Base-by-base conservation (phyloP, 2,329 filamentous ascomycete genomes). In the Capronia epimyces region DNA sequence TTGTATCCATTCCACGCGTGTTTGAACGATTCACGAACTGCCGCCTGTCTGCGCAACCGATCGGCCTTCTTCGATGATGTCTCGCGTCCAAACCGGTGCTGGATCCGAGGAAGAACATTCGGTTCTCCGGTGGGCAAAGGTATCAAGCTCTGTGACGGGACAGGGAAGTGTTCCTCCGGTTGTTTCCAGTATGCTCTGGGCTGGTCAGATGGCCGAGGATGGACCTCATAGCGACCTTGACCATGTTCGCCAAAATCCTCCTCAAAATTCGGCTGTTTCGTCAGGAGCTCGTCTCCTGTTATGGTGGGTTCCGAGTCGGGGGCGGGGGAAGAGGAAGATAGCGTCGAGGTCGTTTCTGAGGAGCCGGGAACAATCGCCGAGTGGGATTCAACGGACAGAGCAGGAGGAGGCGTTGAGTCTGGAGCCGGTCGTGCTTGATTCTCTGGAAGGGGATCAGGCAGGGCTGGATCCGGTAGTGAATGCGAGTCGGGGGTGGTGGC, bases 1-100 rank as follows among this genome's bases (percentile, higher is more conserved):
- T 79, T 86, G 70, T 97, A 97, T 29, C 87, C 88, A 3, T 74
- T 70, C 91, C 93, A 97, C 0, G 88, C 83, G 61, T 84, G 84
- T 62, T 79, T 72, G 67, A 94, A 87, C 51, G 89, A 85, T 4
- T 78, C 75, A 65, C 83, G 88, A 65, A 97, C 83, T 31, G 76
- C 72, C 7, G 75, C 73, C 51, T 86, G 77, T 50, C 87, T 83
- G 45, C 78, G 69, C 53, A 83, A 68, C 27, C 90, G 82, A 60
- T 81, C 80, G 42, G 75, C 74, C 61, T 80, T 83, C 22, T 75
- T 77, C 9, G 72, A 69, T 6, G 76, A 69, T 0, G 80, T 74
- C 67, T 95, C 89, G 25, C 73, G 65, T n/a, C 70, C 73, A 64
- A 95, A 94, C 2, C 72, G 68, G 65, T 82, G 77, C 67, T 97